Percentiles rank a stretch among this genome's conserved stretches.
These are phyloP conservation scores for Spiraea crenata DNA, from an alignment of 331 rosid genomes.

Conservation along the genomic window DNA sequence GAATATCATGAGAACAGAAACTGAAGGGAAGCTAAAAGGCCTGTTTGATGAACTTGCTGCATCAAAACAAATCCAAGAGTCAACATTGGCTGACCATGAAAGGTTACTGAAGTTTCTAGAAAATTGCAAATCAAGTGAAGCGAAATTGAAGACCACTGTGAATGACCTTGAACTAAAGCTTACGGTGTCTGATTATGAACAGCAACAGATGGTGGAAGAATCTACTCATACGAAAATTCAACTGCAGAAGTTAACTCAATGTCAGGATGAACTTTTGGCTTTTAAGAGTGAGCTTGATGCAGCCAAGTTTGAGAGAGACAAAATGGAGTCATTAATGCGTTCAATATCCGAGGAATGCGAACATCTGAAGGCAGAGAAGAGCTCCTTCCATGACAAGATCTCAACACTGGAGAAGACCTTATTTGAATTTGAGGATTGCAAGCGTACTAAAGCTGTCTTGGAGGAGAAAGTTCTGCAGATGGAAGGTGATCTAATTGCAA, in stretches of 20 bases:
- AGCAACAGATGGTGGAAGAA: slow-evolving; percentile 55
- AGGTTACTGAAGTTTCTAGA: slow-evolving; percentile 54
- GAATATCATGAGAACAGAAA: slow-evolving; percentile 36
- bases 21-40: slow-evolving; percentile 50
- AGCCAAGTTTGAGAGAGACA: slow-evolving; percentile 56
- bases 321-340: slow-evolving; percentile 40
- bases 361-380: slow-evolving; percentile 60
- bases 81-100: slow-evolving; percentile 51
- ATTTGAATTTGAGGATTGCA: slow-evolving; percentile 61
- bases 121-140: slow-evolving; percentile 57
- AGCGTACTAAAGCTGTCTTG: slow-evolving; percentile 39
- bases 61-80: slow-evolving; percentile 41
- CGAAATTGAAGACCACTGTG: slow-evolving; percentile 42
- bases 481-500: slow-evolving; percentile 45
- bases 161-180: slow-evolving; percentile 60
- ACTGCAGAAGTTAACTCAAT: slow-evolving; percentile 40
- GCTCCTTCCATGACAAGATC: slow-evolving; percentile 37
- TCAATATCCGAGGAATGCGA: slow-evolving; percentile 49
- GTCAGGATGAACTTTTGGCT: slow-evolving; percentile 48
- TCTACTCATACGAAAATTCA: slow-evolving; percentile 41
- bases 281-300: slow-evolving; percentile 47
- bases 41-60: slow-evolving; percentile 46
- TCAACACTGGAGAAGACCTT: slow-evolving; percentile 43
- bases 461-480: slow-evolving; percentile 59
- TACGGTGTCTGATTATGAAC: slow-evolving; percentile 51